phyloP scores from a whole-genome alignment of 2,329 filamentous ascomycete genomes.

The Xylariomycetidae sp. region DNA sequence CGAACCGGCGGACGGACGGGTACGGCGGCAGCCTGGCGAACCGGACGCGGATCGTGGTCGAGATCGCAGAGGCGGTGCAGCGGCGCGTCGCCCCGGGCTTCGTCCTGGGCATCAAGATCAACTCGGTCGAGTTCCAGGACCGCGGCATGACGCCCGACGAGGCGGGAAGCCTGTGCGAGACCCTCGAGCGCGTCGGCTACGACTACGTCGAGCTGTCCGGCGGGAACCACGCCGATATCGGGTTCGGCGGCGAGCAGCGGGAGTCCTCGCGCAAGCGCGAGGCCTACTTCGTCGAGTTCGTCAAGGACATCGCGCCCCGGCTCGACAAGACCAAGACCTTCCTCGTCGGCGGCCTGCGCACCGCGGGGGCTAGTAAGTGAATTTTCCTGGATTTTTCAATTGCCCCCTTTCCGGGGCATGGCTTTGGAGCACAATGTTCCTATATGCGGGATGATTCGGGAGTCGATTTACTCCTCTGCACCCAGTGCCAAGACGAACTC shows the following conservation, averaged over 20 bases:
- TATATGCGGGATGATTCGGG: too few species aligned
- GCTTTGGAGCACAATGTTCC: too few species aligned
- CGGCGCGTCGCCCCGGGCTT: constrained; percentile 24
- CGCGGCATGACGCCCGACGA: constrained; percentile 47
- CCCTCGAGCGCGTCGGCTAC: constrained; percentile 45
- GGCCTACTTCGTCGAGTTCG: constrained; percentile 55
- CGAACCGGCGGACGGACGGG: constrained; percentile 47
- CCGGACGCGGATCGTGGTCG: constrained; percentile 40
- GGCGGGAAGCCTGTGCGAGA: constrained; percentile 40
- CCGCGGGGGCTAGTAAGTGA: too few species aligned
- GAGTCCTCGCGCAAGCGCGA: constrained; percentile 51
- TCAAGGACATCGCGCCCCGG: constrained; percentile 40
- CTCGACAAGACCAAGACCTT: constrained; percentile 46
- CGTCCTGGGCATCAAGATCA: constrained; percentile 55
- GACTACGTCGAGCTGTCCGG: constrained; percentile 56
- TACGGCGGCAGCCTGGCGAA: constrained; percentile 44
- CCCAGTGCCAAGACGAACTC: too few species aligned
- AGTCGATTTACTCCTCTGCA: too few species aligned
- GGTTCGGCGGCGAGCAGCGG: constrained; percentile 45
- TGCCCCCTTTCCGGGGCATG: too few species aligned
- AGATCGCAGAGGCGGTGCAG: constrained; percentile 37
- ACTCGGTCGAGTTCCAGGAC: constrained; percentile 52
- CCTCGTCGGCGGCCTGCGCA: constrained; percentile 50
- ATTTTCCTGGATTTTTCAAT: too few species aligned
- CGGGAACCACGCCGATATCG: constrained; percentile 52